Percentiles rank a stretch among this genome's conserved stretches.
Conservation (phyloP, 108 stramenopile species). For the Pseudonitzschia multiseries region DNA sequence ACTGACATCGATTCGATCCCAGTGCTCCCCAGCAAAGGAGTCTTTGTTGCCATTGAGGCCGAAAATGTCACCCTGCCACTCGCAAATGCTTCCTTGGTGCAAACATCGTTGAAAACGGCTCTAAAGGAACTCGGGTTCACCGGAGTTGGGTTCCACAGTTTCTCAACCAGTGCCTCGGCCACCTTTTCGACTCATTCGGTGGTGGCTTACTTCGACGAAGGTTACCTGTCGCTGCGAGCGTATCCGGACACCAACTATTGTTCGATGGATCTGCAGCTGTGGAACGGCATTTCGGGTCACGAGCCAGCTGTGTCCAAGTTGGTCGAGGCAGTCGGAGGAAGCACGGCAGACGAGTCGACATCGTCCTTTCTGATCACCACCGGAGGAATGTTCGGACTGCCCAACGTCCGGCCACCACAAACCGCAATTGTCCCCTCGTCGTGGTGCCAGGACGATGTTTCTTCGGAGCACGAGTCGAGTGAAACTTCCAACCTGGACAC, state of each 20-base stretch:
- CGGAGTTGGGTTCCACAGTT: neutral
- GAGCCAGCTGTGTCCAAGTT: neutral
- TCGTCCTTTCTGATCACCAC: constrained; percentile 7
- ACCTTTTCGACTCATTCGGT: constrained; percentile 1
- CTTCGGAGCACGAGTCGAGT: too few relatives aligned
- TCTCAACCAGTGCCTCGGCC: constrained; percentile 21
- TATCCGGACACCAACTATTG: constrained; percentile 57
- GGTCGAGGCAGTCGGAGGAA: constrained; percentile 4
- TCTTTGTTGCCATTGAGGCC: constrained; percentile 54
- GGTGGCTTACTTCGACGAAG: constrained; percentile 46
- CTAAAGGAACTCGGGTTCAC: constrained; percentile 43
- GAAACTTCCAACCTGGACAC: neutral
- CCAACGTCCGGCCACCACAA: neutral
- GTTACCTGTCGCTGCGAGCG: constrained; percentile 58
- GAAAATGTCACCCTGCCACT: constrained; percentile 49
- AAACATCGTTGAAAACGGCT: constrained; percentile 22
- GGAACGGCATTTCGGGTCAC: constrained; percentile 17
- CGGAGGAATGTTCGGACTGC: constrained; percentile 6
- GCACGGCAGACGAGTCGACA: neutral
- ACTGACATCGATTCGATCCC: neutral
- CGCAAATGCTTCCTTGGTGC: constrained; percentile 12
- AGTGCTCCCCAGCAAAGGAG: constrained; percentile 32
- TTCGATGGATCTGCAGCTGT: constrained; percentile 65
- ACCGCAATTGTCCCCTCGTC: neutral
- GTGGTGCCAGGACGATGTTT: neutral